These are phyloP conservation scores for Lathyrus tuberosus DNA, from an alignment of 306 rosid species.

Conservation along the genomic window DNA sequence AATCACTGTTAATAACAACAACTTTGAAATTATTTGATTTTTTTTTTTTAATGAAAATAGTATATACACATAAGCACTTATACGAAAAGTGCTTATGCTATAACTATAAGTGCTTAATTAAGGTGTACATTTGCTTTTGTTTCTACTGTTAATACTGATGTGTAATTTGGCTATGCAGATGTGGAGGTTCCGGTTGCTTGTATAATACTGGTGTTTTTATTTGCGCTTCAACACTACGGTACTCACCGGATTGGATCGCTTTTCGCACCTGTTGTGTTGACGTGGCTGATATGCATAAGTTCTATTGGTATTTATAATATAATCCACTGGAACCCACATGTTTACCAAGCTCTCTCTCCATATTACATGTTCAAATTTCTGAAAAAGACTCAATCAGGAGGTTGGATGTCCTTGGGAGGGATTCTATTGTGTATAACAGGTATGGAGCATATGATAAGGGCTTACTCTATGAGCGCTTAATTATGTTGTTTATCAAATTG, in stretches of 20 bases:
- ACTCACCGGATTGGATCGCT: constrained; percentile 84
- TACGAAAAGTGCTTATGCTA: not conserved
- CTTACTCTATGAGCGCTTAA: not conserved
- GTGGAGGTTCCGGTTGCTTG: constrained; percentile 94
- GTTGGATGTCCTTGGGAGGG: constrained; percentile 98
- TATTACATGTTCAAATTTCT: constrained; percentile 90
- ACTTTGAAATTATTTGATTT: no score
- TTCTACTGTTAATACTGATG: not conserved
- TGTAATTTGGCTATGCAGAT: constrained; percentile 63
- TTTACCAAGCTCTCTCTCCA: constrained; percentile 90
- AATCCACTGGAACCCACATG: constrained; percentile 85
- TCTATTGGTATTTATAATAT: constrained; percentile 83
- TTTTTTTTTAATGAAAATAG: not conserved
- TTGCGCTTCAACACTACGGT: constrained; percentile 92
- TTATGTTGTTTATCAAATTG: not conserved
- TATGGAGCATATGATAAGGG: constrained; percentile 37
- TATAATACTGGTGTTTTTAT: constrained; percentile 70
- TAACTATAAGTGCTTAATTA: not conserved
- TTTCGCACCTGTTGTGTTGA: constrained; percentile 87
- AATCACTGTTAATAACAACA: constrained; percentile 28
- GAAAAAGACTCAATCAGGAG: constrained; percentile 76
- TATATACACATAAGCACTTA: not conserved
- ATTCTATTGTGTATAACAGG: constrained; percentile 90
- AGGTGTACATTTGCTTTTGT: not conserved
- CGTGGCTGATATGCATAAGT: constrained; percentile 94